A percentile compares a stretch with the other conserved stretches of the same genome.
These are phyloP conservation scores for Noccaea bulbosa DNA, from an alignment of 345 rosid genomes.

Conservation along the genomic window DNA sequence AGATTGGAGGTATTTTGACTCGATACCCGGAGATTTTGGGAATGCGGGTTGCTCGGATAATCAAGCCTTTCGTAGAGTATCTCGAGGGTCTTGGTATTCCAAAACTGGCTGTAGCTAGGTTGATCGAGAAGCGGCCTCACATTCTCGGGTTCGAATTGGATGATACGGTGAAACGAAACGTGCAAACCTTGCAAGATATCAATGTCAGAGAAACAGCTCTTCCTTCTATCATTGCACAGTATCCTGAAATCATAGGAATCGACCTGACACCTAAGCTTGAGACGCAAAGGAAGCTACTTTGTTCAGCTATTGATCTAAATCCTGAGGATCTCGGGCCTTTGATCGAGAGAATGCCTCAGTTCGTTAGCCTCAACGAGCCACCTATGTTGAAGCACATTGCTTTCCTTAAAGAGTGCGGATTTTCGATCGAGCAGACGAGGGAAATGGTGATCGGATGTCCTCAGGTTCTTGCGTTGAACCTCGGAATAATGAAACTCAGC, in stretches of 20 bases:
- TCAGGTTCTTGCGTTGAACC: slow-evolving; percentile 81
- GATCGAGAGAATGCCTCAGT: slow-evolving; percentile 88
- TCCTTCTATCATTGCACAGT: slow-evolving; percentile 83
- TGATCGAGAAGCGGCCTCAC: slow-evolving; percentile 84
- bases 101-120: slow-evolving; percentile 78
- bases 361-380: slow-evolving; percentile 61
- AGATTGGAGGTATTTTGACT: slow-evolving; percentile 78
- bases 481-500: slow-evolving; percentile 79
- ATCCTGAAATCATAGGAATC: slow-evolving; percentile 82
- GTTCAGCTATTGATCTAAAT: slow-evolving; percentile 53
- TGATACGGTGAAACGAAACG: slow-evolving; percentile 66
- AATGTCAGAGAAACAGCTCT: slow-evolving; percentile 58
- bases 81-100: slow-evolving; percentile 79
- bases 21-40: slow-evolving; percentile 85
- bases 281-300: slow-evolving; percentile 60
- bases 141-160: slow-evolving; percentile 76
- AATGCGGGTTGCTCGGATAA: slow-evolving; percentile 84
- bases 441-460: slow-evolving; percentile 84
- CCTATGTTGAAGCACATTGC: slow-evolving; percentile 70
- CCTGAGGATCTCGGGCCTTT: slow-evolving; percentile 66
- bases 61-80: slow-evolving; percentile 87
- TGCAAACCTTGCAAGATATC: slow-evolving; percentile 61
- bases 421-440: slow-evolving; percentile 60
- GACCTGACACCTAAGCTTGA: slow-evolving; percentile 67
- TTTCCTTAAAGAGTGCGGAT: slow-evolving; percentile 72